These are phyloP conservation scores for Alectoria sarmentosa DNA, from an alignment of 495 filamentous ascomycete genomes.

Conservation along the genomic window DNA sequence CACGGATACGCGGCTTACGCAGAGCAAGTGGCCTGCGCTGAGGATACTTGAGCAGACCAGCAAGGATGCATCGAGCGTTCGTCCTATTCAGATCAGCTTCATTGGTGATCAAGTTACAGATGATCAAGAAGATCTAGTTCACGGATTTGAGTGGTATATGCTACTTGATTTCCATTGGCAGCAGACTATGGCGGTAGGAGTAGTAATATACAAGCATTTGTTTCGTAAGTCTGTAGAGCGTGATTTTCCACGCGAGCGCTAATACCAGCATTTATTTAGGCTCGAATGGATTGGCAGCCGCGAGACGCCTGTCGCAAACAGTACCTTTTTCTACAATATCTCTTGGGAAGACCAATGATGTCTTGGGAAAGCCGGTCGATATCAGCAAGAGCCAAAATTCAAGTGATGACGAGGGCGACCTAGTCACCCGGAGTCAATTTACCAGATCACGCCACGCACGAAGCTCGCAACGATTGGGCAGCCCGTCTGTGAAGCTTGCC, in stretches of 20 bases:
- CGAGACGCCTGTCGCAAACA: constrained; percentile 49
- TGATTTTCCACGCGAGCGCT: background rate
- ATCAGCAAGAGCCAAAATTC: constrained; percentile 15
- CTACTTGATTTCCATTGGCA: constrained; percentile 62
- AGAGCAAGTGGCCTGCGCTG: constrained; percentile 35
- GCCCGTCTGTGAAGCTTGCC: constrained; percentile 6
- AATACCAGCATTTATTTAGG: background rate
- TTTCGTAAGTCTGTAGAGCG: constrained; percentile 49
- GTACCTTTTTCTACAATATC: constrained; percentile 38
- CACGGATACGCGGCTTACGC: constrained; percentile 33
- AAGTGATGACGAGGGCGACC: constrained; percentile 17
- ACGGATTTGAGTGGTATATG: constrained; percentile 78
- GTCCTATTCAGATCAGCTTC: constrained; percentile 50
- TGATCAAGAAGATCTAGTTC: constrained; percentile 65
- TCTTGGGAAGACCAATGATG: constrained; percentile 23
- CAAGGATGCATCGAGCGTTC: constrained; percentile 15
- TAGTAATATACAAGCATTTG: constrained; percentile 63
- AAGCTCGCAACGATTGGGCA: constrained; percentile 8
- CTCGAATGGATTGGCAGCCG: constrained; percentile 47
- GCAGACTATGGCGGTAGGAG: constrained; percentile 60
- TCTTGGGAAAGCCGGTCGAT: constrained; percentile 23
- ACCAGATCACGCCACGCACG: constrained; percentile 8
- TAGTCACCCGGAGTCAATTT: background rate
- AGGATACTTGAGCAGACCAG: constrained; percentile 38
- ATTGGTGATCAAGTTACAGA: constrained; percentile 54